These are phyloP conservation scores for Ambrosia hybrid DNA, from an alignment of 140 eudicot species.

Conservation along the genomic window DNA sequence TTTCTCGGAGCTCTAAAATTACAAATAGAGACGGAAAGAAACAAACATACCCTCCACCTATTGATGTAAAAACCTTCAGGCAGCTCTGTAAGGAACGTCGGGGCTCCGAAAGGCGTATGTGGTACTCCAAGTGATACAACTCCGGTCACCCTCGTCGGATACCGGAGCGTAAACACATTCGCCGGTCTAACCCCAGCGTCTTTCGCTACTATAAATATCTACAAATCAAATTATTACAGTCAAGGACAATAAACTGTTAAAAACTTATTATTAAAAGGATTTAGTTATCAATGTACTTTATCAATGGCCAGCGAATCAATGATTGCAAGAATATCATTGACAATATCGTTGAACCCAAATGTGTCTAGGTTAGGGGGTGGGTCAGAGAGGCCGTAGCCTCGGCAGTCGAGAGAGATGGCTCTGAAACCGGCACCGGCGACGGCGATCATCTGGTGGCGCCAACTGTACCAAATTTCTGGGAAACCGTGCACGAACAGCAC, in stretches of 20 bases:
- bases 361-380: conserved; percentile 38
- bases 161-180: conserved; percentile 37
- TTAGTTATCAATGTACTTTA: conserved; percentile 20
- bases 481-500: conserved; percentile 49
- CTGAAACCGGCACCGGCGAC: conserved; percentile 37
- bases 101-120: conserved; percentile 42
- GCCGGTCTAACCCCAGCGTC: conserved; percentile 53
- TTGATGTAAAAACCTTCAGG: conserved; percentile 67
- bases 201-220: conserved; percentile 50
- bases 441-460: conserved; percentile 53
- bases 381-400: conserved; percentile 53
- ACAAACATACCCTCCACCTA: conserved; percentile 50
- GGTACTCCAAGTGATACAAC: conserved; percentile 61
- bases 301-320: conserved; percentile 27
- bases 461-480: conserved; percentile 50
- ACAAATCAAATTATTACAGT: background rate
- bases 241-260: background rate
- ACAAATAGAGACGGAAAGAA: too few relatives aligned
- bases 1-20: too few relatives aligned
- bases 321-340: conserved; percentile 34
- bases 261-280: too few relatives aligned
- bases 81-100: conserved; percentile 18
- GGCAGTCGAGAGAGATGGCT: conserved; percentile 37
- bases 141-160: conserved; percentile 51
- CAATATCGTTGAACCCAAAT: conserved; percentile 26